Percentiles rank a stretch among this genome's conserved stretches.
Conservation (phyloP, 106 monocot genomes). For the Agapanthus africanus region DNA sequence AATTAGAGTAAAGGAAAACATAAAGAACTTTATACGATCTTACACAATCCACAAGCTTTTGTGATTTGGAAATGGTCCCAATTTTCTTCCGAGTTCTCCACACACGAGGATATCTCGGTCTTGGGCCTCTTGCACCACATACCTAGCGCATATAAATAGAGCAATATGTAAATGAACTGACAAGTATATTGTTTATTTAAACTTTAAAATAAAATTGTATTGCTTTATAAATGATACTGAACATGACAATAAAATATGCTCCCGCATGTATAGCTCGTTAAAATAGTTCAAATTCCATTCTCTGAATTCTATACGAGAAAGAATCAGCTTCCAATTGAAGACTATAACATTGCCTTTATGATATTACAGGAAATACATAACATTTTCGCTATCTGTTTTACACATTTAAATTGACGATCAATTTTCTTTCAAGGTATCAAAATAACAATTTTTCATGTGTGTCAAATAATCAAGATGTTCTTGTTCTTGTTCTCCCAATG, state of each 20-base stretch:
- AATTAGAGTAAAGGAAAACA: too few relatives aligned
- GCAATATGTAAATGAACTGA: slow-evolving; percentile 3
- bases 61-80: slow-evolving; percentile 88
- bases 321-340: neutral
- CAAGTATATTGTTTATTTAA: neutral
- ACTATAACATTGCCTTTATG: neutral
- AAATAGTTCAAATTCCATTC: neutral
- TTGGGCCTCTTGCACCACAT: slow-evolving; percentile 77
- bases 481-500: too few relatives aligned
- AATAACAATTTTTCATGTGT: too few relatives aligned
- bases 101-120: slow-evolving; percentile 83
- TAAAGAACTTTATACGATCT: too few relatives aligned
- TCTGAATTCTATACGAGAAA: neutral
- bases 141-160: slow-evolving; percentile 34
- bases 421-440: too few relatives aligned
- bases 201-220: neutral
- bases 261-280: neutral
- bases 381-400: too few relatives aligned
- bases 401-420: too few relatives aligned
- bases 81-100: slow-evolving; percentile 83
- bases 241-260: neutral
- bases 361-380: neutral
- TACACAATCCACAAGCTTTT: slow-evolving; percentile 91
- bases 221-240: neutral
- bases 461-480: too few relatives aligned